Conservation (phyloP, 2,329 filamentous ascomycete species). For the Elsinoe batatas region DNA sequence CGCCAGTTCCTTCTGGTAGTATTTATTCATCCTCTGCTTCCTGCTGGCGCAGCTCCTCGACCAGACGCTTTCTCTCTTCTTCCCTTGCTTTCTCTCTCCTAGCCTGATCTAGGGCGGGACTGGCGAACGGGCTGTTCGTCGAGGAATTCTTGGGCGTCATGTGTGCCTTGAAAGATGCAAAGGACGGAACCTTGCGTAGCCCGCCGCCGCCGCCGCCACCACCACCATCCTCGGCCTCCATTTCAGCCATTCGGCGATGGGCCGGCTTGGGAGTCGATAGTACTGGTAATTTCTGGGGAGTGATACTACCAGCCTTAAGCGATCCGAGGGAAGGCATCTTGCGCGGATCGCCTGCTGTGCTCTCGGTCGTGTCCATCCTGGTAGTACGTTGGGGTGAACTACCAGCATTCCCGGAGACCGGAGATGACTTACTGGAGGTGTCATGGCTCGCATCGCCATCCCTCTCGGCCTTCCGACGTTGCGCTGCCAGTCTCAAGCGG, state of each 20-base stretch:
- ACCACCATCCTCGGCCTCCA: background rate
- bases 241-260: background rate
- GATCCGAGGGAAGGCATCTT: background rate
- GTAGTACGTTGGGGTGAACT: too few relatives aligned
- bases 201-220: too few relatives aligned
- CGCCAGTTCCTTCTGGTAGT: background rate
- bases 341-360: background rate
- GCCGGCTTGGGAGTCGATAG: background rate
- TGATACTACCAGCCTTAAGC: too few relatives aligned
- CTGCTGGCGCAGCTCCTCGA: constrained; percentile 36
- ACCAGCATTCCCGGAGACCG: too few relatives aligned
- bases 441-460: background rate
- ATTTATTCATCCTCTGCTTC: constrained; percentile 12
- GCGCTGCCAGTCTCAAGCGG: constrained; percentile 1
- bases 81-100: constrained; percentile 37
- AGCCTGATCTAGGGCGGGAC: constrained; percentile 30
- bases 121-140: constrained; percentile 19
- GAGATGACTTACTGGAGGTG: too few relatives aligned
- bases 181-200: constrained; percentile 33
- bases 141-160: constrained; percentile 20
- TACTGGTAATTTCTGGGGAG: too few relatives aligned
- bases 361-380: too few relatives aligned
- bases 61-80: constrained; percentile 35
- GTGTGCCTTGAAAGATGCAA: constrained; percentile 29
- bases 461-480: background rate